A percentile compares a stretch with the other conserved stretches of the same genome.
Conservation (phyloP, 345 rosid species). For the Raphanus sativus region DNA sequence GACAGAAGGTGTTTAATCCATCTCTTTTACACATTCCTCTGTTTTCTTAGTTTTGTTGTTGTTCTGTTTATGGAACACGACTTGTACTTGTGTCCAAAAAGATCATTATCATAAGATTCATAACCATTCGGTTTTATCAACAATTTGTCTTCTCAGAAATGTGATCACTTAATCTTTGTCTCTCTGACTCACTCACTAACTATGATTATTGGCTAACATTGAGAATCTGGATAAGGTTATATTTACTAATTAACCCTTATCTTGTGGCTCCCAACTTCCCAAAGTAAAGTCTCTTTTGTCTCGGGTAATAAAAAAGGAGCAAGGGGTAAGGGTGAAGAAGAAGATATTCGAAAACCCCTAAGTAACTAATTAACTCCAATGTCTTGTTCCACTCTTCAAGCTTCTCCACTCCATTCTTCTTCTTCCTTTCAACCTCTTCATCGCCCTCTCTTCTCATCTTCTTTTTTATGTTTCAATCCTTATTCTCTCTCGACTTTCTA, state of each 20-base stretch:
- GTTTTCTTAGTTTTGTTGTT: not conserved
- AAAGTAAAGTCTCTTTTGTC: no score
- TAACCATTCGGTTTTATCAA: conserved; percentile 7
- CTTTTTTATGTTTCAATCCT: no score
- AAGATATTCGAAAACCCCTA: not conserved
- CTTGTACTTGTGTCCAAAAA: conserved; percentile 25
- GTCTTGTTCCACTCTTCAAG: not conserved
- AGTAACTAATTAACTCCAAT: not conserved
- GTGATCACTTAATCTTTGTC: not conserved
- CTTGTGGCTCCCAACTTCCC: no score
- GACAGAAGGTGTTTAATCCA: conserved; percentile 14
- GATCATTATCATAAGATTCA: not conserved
- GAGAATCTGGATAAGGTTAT: not conserved
- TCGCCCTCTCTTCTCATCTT: no score
- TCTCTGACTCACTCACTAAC: not conserved
- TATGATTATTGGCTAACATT: not conserved
- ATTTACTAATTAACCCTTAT: not conserved
- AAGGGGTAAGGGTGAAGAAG: no score
- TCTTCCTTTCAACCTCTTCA: no score
- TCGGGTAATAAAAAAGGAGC: no score
- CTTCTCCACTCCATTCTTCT: no score
- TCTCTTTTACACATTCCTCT: not conserved
- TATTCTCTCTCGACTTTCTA: no score
- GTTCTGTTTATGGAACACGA: conserved; percentile 14
- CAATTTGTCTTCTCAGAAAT: not conserved